Base-by-base conservation (phyloP, 2,329 filamentous ascomycete species). In the Claviceps sp. region DNA sequence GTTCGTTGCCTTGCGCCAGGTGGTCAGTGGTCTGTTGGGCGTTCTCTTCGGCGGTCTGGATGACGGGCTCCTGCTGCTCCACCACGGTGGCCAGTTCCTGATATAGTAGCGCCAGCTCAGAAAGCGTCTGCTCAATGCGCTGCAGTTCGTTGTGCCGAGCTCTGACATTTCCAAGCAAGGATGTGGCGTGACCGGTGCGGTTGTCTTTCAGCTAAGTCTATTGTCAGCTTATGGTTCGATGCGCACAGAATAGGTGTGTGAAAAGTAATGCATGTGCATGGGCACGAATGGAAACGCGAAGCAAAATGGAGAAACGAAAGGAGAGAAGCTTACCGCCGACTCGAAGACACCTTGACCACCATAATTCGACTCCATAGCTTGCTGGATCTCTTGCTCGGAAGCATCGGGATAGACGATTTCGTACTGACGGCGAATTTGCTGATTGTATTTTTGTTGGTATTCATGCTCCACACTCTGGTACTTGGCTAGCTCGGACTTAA, bases 111-210 rank as follows among this genome's bases (percentile, higher is more conserved):
- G 80, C 76, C 43, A 91, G 77, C 65, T 91, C 84, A 38, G 72
- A 71, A 57, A 91, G 76, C 5, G 85, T 88, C 64, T 79, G 75
- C 68, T 91, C 86, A 59, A 93, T 91, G 67, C 80, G 81, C 70
- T 87, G 79, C 57, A 91, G 82, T 69, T 91, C 87, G 64, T 86
- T 87, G 73, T 91, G 87, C 52, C 87, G 85, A 40, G 85, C 86
- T 58, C 85, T 84, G 41, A 91, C 87, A 56, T 85, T 84, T 57
- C 85, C 85, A 48, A 91, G 80, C 7, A 88, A 81, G 16, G 82
- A 82, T 49, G 76, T 79, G 43, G 85, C 86, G 62, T 87, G 84
- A 52, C 83, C 84, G 45, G 79, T 80, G 57, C 84, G 84, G 73
- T 88, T 89, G 60, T 76, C 80, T 63, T 82, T 82, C 62, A 90